These are phyloP conservation scores for Vigna nakashimae DNA, from an alignment of 306 rosid genomes.

Conservation along the genomic window DNA sequence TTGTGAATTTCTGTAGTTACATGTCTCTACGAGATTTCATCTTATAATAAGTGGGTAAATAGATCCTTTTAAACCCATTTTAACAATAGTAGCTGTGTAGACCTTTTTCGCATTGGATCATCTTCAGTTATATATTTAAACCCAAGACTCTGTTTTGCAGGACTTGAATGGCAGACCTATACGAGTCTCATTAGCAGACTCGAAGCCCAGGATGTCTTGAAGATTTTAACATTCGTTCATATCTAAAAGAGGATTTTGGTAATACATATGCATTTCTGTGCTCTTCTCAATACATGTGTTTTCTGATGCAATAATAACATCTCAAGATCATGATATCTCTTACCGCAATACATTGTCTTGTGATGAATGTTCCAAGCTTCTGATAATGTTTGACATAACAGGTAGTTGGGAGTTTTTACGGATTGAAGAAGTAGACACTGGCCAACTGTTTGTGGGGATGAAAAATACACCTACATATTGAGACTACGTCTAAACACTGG, in stretches of 20 bases:
- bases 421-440: constrained; percentile 33
- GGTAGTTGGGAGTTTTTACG: constrained; percentile 45
- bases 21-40: background rate
- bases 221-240: constrained; percentile 25
- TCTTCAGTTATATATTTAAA: constrained; percentile 4
- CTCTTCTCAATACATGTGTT: constrained; percentile 17
- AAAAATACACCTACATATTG: constrained; percentile 17
- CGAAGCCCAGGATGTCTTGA: constrained; percentile 77
- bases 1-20: background rate
- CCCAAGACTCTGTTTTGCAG: constrained; percentile 48
- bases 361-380: background rate
- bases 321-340: constrained; percentile 6
- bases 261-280: background rate
- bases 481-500: constrained; percentile 22
- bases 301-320: background rate
- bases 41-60: background rate
- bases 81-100: no score
- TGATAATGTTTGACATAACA: constrained; percentile 23
- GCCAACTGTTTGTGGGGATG: constrained; percentile 6
- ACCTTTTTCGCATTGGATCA: background rate
- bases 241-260: constrained; percentile 48
- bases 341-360: background rate
- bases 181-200: constrained; percentile 73
- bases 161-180: constrained; percentile 89
- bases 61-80: no score